phyloP scores from a whole-genome alignment of 2,329 filamentous ascomycete genomes.

The Xylariaceae sp. region DNA sequence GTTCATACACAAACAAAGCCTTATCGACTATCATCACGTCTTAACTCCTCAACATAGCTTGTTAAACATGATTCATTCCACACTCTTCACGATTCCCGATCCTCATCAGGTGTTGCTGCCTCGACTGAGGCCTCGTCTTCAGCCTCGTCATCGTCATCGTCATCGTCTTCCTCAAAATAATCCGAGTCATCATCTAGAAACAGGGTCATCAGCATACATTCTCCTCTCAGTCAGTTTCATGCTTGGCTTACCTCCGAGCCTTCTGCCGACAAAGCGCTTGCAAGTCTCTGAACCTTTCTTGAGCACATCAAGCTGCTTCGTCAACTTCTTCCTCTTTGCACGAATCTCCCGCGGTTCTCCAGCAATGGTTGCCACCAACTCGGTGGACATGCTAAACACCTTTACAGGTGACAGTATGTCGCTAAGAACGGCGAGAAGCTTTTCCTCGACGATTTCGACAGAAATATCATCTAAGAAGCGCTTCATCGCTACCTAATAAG shows the following conservation, averaged over 20 bases:
- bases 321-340: constrained; percentile 44
- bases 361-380: constrained; percentile 46
- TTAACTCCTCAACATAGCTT: no score
- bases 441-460: constrained; percentile 49
- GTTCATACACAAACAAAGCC: no score
- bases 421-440: constrained; percentile 44
- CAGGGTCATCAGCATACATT: neutral
- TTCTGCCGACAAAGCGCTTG: constrained; percentile 41
- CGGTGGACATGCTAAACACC: constrained; percentile 45
- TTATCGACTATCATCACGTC: no score
- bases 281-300: constrained; percentile 45
- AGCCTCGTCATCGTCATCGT: neutral
- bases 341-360: constrained; percentile 49
- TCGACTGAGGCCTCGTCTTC: neutral
- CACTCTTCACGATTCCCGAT: neutral
- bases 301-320: constrained; percentile 46
- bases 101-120: neutral
- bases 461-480: constrained; percentile 51
- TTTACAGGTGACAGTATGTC: constrained; percentile 48
- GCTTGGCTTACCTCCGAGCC: constrained; percentile 26
- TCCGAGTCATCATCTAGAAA: constrained; percentile 10
- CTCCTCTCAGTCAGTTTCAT: neutral
- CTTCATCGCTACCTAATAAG: constrained; percentile 50
- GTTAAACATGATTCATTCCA: no score
- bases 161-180: neutral